Evolutionary conservation across 805 yeast species (phyloP).

Genomic region (Isabelozyma gotoi): DNA sequence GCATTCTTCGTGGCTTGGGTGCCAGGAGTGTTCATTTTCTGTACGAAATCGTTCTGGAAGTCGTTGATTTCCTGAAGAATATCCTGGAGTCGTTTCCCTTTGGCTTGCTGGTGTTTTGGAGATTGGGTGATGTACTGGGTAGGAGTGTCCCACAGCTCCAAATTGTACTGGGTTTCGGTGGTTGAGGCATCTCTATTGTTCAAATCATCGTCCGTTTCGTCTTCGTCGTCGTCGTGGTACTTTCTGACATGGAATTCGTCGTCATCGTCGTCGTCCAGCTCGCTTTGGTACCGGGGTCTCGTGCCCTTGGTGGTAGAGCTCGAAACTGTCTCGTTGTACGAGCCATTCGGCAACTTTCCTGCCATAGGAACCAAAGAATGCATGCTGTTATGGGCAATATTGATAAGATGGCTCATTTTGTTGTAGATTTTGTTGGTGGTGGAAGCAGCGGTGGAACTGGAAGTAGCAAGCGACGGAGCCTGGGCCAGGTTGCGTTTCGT

Average conservation of each 20-base stretch:
- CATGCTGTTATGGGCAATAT: conserved; percentile 15
- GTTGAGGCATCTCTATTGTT: too few relatives aligned
- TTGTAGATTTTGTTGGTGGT: conserved; percentile 11
- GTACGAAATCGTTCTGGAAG: conserved; percentile 31
- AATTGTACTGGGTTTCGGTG: conserved; percentile 1
- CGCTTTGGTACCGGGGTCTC: conserved; percentile 19
- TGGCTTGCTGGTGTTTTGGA: background rate
- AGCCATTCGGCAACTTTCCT: background rate
- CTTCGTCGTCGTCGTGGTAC: conserved; percentile 6
- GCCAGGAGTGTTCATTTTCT: conserved; percentile 12
- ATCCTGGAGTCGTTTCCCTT: conserved; percentile 6
- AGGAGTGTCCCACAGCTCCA: background rate
- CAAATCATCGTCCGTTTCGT: conserved; percentile 4
- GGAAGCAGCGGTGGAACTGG: conserved; percentile 1
- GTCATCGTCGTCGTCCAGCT: conserved; percentile 19
- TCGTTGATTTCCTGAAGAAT: conserved; percentile 26
- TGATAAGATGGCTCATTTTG: conserved; percentile 13
- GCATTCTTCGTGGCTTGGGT: conserved; percentile 2
- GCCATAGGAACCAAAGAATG: conserved; percentile 13
- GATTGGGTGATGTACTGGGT: background rate
- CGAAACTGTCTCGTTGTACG: too few relatives aligned
- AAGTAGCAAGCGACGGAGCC: background rate
- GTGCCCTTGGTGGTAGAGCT: background rate
- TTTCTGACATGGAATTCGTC: conserved; percentile 8
- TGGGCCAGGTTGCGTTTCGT: background rate